Evolutionary conservation across 768 basidiomycete species (phyloP).

Genomic region (Lyophyllum atratum): DNA sequence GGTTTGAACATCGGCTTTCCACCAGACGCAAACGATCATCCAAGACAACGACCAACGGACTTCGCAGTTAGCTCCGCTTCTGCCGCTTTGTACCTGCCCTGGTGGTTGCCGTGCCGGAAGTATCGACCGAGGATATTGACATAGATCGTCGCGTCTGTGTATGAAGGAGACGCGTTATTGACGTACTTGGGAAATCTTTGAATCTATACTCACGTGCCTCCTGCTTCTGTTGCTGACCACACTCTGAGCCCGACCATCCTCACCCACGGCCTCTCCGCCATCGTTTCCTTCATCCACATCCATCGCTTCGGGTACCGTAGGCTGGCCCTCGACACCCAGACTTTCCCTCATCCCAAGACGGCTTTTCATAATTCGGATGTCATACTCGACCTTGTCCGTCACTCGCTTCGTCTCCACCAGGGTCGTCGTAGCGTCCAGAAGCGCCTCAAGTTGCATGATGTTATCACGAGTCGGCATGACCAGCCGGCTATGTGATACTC

Average conservation of each 20-base stretch:
- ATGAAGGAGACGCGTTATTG: conserved; percentile 3
- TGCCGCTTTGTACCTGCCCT: conserved; percentile 59
- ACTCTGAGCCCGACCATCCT: conserved; percentile 66
- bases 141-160: conserved; percentile 60
- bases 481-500: conserved; percentile 69
- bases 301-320: conserved; percentile 40
- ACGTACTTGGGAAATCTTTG: not conserved
- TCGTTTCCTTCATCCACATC: conserved; percentile 50
- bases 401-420: conserved; percentile 89
- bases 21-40: not conserved
- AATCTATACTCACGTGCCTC: conserved; percentile 52
- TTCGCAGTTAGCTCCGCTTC: conserved; percentile 43
- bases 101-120: conserved; percentile 51
- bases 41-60: not conserved
- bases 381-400: conserved; percentile 85
- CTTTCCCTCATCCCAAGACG: conserved; percentile 56
- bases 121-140: conserved; percentile 78
- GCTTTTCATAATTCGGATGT: conserved; percentile 70
- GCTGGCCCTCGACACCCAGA: conserved; percentile 36
- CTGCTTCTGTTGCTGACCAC: conserved; percentile 60
- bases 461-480: conserved; percentile 95
- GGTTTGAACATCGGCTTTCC: not conserved
- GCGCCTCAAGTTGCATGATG: conserved; percentile 66
- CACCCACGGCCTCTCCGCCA: conserved; percentile 38
- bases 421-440: conserved; percentile 70